Evolutionary conservation across 345 rosid genomes (phyloP), one percentile per base, ranked within the genome.

Genomic region (Alliaria petiolata): DNA sequence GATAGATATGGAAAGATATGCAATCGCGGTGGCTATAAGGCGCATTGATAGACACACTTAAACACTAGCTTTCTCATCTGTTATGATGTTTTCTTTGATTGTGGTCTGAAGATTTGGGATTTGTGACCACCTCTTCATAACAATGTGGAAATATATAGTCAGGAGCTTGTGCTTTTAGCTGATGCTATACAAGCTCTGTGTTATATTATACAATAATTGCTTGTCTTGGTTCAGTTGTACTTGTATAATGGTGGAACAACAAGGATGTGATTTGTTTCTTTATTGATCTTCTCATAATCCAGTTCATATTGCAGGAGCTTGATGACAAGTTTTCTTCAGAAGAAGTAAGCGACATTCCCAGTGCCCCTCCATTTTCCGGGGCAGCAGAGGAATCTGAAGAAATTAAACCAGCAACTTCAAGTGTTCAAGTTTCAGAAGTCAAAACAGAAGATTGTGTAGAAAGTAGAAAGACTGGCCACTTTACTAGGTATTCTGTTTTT

Each of bases 281-380:
- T 25, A 62, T 60, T 62, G 65, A 43, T 63, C 16, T 55, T 62
- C 60, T 76, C n/a, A n/a, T n/a, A n/a, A n/a, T n/a, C n/a, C n/a
- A 11, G 7, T 49, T 69, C 42, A 9, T 59, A 67, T 76, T 74
- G 63, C 85, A 93, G 96, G 87, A 67, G 76, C 34, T 77, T 66
- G 75, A 76, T 54, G 81, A 75, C 13, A 81, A 76, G 56, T 78
- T 76, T 44, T 73, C 84, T 40, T 65, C 82, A 35, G 83, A 83
- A 62, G 83, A 82, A 62, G 88, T 78, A 20, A 84, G 82, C 45
- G 92, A 85, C 71, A 71, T 86, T 70, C 95, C 98, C 8, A 91
- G 90, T 82, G 98, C 99, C 25, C 99, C 99, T 64, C 98, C 97
- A 40, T 78, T 85, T 81, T 81, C 84, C 60, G 78, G 83, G 74